Evolutionary conservation across 169 alveolate species (phyloP), one percentile per base, ranked within the genome.

Genomic region (Fabrea salina): DNA sequence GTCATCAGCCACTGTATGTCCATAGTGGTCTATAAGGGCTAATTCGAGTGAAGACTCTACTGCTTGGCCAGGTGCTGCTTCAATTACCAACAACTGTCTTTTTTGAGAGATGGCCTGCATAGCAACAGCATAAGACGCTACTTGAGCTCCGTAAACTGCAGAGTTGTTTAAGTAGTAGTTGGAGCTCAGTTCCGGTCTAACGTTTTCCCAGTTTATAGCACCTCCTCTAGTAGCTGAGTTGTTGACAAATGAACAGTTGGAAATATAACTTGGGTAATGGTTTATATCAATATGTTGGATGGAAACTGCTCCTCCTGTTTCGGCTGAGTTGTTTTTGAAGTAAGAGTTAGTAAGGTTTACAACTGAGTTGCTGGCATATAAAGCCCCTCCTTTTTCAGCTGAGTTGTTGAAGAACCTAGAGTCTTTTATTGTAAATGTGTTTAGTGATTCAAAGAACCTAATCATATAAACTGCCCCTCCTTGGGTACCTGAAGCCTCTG

Each of bases 221-320:
- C 71, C 75, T 22, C 75, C 75, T 5, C 41, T 33, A 64, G 16
- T 13, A 4, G 50, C 30, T 22, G 75, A 51, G 5, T 64, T 64
- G 5, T 41, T 30, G 0, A 22, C 30, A 37, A 64, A 64, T n/a
- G n/a, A n/a, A n/a, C n/a, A n/a, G n/a, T n/a, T n/a, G n/a, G n/a
- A n/a, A n/a, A n/a, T 3, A 8, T 64, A 32, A 19, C 4, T 3
- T 37, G 27, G 19, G 19, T 41, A 39, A 22, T 64, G 25, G 56
- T 32, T 35, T 51, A 19, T 7, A 22, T 32, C 16, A 16, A 19
- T 22, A 64, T n/a, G n/a, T n/a, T n/a, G n/a, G n/a, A n/a, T n/a
- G n/a, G n/a, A 64, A 64, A 41, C 37, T 19, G 43, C 54, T 8
- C 75, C 75, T 3, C 51, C 75, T 64, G 27, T 33, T 11, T 33